Base-by-base conservation (phyloP, 805 yeast species). In the Saccharomycopsis capsularis region DNA sequence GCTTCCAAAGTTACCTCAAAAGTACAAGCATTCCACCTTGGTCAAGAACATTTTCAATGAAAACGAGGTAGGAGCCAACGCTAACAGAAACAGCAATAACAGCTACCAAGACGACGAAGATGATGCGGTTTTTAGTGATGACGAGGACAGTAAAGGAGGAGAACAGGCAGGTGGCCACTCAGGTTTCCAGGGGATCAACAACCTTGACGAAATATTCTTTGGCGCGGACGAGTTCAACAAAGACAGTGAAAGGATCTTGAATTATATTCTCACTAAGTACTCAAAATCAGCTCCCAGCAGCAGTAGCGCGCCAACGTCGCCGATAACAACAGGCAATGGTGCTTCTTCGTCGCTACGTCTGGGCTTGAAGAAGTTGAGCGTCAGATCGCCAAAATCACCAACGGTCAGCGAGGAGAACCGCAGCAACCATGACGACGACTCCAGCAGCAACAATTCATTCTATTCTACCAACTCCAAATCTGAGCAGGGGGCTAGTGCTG, bases 1-100 rank as follows among this genome's bases (percentile, higher is more conserved):
- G 7, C 62, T 85, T 19, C 79, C 82, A 3, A 66, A 63, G 9
- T 59, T 85, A 21, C 93, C 93, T 0, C 69, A 68, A 32, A 50
- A 50, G 18, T 47, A 34, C 37, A 52, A 52, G 37, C 55, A 52
- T 36, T 24, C 51, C 15, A 47, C 54, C n/a, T 39, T 47, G 46
- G 27, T 47, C n/a, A 40, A 40, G 29, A 48, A 18, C n/a, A 5
- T 11, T 47, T 49, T 37, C 48, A 46, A 2, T 18, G 48, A 39
- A 2, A 34, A 32, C 19, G 16, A 64, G 18, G 55, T 48, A 5
- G 58, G 52, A 9, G 57, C 57, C 34, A 55, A 55, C 16, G 55
- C n/a, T 39, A 6, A 41, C 11, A 22, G 6, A 2, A 25, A n/a
- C 18, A 29, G 21, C 18, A 21, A 23, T 7, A 41, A 41, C 13